phyloP scores from a whole-genome alignment of 768 basidiomycete genomes.

The Mycena rosella region DNA sequence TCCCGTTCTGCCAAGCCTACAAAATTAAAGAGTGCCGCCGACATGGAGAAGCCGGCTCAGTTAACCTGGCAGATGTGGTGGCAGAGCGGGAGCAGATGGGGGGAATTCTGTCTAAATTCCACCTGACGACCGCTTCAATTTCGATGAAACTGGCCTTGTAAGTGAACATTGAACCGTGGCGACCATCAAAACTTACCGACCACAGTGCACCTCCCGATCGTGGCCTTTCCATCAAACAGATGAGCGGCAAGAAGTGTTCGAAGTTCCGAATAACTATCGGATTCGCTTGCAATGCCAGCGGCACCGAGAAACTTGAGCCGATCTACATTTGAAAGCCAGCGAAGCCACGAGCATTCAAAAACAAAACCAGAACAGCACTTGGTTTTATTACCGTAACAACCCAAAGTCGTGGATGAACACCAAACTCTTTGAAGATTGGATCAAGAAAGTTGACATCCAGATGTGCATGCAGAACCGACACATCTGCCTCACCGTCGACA shows the following conservation, averaged over 20 bases:
- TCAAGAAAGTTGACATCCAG: conserved; percentile 23
- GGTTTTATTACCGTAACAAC: conserved; percentile 55
- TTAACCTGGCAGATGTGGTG: too few species aligned
- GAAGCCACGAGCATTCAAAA: conserved; percentile 47
- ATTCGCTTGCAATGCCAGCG: conserved; percentile 47
- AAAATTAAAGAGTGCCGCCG: too few species aligned
- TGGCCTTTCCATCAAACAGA: conserved; percentile 46
- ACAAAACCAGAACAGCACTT: conserved; percentile 34
- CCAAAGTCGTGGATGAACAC: conserved; percentile 56
- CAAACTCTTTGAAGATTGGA: conserved; percentile 50
- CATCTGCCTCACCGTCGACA: too few species aligned
- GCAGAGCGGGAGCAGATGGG: too few species aligned
- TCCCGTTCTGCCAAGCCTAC: too few species aligned
- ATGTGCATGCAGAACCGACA: too few species aligned
- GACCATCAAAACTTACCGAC: too few species aligned
- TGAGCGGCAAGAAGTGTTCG: conserved; percentile 49
- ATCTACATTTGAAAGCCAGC: conserved; percentile 52
- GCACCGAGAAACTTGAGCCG: conserved; percentile 44
- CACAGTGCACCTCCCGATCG: conserved; percentile 43
- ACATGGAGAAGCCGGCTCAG: too few species aligned
- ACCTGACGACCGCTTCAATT: too few species aligned
- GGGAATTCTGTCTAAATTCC: too few species aligned
- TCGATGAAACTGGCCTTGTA: too few species aligned
- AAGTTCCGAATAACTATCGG: conserved; percentile 46
- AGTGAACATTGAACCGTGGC: too few species aligned